phyloP scores from a whole-genome alignment of 768 basidiomycete genomes.

The Amyloporia xantha region DNA sequence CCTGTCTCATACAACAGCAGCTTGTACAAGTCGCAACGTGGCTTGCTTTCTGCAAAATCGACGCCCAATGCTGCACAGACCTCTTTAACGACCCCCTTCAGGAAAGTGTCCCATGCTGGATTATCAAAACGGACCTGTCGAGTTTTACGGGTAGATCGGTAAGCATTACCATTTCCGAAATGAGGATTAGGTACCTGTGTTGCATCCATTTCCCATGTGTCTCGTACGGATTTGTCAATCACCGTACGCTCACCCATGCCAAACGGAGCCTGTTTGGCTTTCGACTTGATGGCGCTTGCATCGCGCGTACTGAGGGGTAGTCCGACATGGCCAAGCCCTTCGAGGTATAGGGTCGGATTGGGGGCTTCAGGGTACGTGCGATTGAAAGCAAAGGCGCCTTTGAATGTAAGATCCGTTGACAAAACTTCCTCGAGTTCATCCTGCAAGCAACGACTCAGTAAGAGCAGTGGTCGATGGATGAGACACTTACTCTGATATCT shows the following conservation, averaged over 20 bases:
- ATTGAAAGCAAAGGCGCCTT: constrained; percentile 29
- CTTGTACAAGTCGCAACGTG: constrained; percentile 39
- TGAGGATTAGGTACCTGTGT: constrained; percentile 14
- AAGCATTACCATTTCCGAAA: too few species aligned
- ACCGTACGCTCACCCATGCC: constrained; percentile 38
- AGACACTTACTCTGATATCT: not conserved
- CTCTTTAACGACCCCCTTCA: constrained; percentile 24
- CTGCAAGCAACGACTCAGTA: not conserved
- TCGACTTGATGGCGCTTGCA: constrained; percentile 31
- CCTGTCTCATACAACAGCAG: constrained; percentile 42
- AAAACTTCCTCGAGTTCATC: constrained; percentile 17
- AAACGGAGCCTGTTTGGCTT: constrained; percentile 36
- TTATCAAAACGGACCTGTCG: constrained; percentile 34
- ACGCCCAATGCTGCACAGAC: constrained; percentile 35
- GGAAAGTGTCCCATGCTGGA: constrained; percentile 32
- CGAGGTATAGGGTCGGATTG: constrained; percentile 35
- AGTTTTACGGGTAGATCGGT: too few species aligned
- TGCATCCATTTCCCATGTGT: constrained; percentile 48
- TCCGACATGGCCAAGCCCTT: constrained; percentile 35
- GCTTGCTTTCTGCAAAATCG: constrained; percentile 18
- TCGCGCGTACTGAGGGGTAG: constrained; percentile 36
- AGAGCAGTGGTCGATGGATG: not conserved
- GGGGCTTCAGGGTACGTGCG: constrained; percentile 26
- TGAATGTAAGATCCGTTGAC: constrained; percentile 15
- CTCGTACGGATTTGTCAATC: constrained; percentile 36